These are phyloP conservation scores for Musa beccarii DNA, from an alignment of 176 grass and related monocot species.

Conservation along the genomic window DNA sequence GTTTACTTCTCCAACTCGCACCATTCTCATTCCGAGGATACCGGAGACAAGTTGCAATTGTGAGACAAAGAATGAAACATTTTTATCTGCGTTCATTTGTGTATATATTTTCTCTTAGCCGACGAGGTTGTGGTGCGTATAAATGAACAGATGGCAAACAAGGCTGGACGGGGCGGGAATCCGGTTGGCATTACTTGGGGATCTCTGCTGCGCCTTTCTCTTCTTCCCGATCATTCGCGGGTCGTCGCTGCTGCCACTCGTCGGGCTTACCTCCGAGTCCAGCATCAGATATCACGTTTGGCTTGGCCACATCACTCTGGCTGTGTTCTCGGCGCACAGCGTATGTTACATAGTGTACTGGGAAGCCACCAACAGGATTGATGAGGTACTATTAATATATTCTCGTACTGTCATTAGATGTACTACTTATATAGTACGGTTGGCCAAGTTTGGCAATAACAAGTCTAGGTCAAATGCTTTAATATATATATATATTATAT, in stretches of 20 bases:
- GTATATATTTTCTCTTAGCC: background rate
- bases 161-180: constrained; percentile 21
- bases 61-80: constrained; percentile 8
- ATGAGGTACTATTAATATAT: constrained; percentile 23
- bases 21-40: constrained; percentile 13
- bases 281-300: constrained; percentile 64
- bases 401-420: no score
- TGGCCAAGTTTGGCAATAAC: no score
- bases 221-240: constrained; percentile 39
- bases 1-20: constrained; percentile 18
- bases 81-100: no score
- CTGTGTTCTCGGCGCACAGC: constrained; percentile 29
- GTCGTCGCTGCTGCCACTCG: constrained; percentile 36
- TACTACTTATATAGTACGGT: no score
- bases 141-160: constrained; percentile 37
- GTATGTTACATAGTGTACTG: constrained; percentile 35
- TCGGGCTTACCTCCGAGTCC: constrained; percentile 52
- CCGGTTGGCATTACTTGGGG: constrained; percentile 33
- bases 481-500: no score
- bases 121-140: background rate
- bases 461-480: no score
- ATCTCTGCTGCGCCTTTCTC: constrained; percentile 38
- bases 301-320: constrained; percentile 41
- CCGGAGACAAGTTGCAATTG: constrained; percentile 9
- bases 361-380: constrained; percentile 34